phyloP scores from a whole-genome alignment of 1,139 yeast species.

The Scheffersomyces stambukii region DNA sequence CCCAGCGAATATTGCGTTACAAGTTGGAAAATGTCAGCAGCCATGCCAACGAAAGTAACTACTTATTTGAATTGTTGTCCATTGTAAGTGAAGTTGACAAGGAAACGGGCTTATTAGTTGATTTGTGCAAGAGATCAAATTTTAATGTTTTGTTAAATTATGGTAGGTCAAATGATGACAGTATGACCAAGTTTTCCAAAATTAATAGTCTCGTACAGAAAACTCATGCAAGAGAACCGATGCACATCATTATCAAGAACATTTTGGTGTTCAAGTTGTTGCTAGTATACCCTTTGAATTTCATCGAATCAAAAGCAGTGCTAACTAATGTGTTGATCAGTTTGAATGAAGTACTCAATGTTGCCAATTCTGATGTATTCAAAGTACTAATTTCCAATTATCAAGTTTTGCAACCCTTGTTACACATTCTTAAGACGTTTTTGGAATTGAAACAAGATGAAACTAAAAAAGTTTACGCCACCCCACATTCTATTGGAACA shows the following conservation, averaged over 20 bases:
- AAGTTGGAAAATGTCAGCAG: constrained; percentile 3
- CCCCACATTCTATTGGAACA: constrained; percentile 1
- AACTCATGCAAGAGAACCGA: constrained; percentile 3
- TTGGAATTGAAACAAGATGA: constrained; percentile 20
- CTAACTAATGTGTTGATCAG: constrained; percentile 18
- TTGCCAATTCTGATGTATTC: constrained; percentile 21
- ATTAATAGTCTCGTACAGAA: constrained; percentile 11
- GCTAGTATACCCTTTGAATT: constrained; percentile 21
- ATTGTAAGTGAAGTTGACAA: constrained; percentile 9
- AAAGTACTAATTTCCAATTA: constrained; percentile 31
- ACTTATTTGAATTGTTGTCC: constrained; percentile 15
- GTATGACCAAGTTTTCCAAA: constrained; percentile 9
- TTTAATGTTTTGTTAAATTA: constrained; percentile 10
- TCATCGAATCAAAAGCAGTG: constrained; percentile 19
- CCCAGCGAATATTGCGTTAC: constrained; percentile 2
- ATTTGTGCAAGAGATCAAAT: constrained; percentile 17
- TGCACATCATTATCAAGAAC: constrained; percentile 6
- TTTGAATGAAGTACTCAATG: constrained; percentile 19
- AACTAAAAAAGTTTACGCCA: constrained; percentile 9
- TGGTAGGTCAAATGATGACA: constrained; percentile 6
- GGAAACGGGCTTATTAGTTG: constrained; percentile 9
- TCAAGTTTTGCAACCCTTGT: constrained; percentile 31
- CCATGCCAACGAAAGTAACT: constrained; percentile 3
- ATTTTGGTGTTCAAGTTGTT: constrained; percentile 29
- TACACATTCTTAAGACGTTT: constrained; percentile 29